These are phyloP conservation scores for Beverwykella pulmonaria DNA, from an alignment of 495 filamentous ascomycete genomes.

Conservation along the genomic window DNA sequence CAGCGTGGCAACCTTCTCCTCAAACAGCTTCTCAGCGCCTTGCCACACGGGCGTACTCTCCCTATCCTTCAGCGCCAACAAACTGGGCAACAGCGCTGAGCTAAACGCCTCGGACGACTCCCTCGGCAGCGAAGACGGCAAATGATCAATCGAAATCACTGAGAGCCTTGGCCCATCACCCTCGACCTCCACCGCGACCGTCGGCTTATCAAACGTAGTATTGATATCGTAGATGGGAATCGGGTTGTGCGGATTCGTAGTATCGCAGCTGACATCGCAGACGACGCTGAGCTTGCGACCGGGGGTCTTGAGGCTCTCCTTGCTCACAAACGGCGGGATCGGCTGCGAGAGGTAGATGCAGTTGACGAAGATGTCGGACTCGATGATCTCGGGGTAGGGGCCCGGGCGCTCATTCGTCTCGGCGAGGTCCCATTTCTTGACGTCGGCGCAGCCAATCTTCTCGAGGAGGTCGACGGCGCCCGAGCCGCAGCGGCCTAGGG, in stretches of 20 bases:
- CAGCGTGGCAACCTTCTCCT: slow-evolving; percentile 78
- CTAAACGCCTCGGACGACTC: slow-evolving; percentile 90
- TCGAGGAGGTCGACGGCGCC: slow-evolving; percentile 81
- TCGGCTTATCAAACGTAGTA: slow-evolving; percentile 47
- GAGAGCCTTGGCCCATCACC: slow-evolving; percentile 26
- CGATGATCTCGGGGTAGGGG: slow-evolving; percentile 85
- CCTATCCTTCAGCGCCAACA: slow-evolving; percentile 78
- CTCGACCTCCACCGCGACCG: slow-evolving; percentile 48
- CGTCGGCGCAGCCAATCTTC: slow-evolving; percentile 73
- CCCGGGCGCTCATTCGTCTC: slow-evolving; percentile 81
- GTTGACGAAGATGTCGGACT: slow-evolving; percentile 67
- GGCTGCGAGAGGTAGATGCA: slow-evolving; percentile 72
- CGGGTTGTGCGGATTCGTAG: slow-evolving; percentile 56
- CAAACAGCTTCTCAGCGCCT: slow-evolving; percentile 79
- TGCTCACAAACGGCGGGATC: slow-evolving; percentile 74
- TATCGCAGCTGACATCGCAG: slow-evolving; percentile 72
- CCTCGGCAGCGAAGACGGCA: slow-evolving; percentile 81
- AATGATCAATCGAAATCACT: slow-evolving; percentile 73
- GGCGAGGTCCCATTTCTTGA: slow-evolving; percentile 89
- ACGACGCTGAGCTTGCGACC: slow-evolving; percentile 79
- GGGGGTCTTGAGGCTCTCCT: slow-evolving; percentile 66
- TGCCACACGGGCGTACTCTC: slow-evolving; percentile 74
- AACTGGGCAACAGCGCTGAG: slow-evolving; percentile 72
- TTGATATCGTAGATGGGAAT: slow-evolving; percentile 73
- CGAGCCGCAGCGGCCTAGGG: slow-evolving; percentile 80